Percentiles rank a stretch among this genome's conserved stretches.
These are phyloP conservation scores for Aspergillus steynii DNA, from an alignment of 495 filamentous ascomycete species.

Conservation along the genomic window DNA sequence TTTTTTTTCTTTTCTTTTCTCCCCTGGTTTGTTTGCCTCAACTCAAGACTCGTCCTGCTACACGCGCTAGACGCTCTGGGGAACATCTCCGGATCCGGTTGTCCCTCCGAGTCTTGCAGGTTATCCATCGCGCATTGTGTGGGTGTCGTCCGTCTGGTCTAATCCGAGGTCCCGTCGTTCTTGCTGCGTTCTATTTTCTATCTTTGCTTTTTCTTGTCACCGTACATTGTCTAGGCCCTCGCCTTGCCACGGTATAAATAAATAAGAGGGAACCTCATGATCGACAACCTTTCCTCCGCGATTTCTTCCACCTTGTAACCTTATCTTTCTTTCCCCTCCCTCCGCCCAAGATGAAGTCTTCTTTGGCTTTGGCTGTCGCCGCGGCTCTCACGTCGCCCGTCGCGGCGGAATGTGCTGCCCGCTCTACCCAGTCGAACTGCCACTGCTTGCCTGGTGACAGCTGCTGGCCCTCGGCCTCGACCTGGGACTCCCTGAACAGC, in stretches of 20 bases:
- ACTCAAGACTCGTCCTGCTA: neutral
- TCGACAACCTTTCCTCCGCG: neutral
- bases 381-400: slow-evolving; percentile 24
- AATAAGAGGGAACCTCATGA: neutral
- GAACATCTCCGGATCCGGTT: slow-evolving; percentile 15
- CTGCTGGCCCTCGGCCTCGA: slow-evolving; percentile 45
- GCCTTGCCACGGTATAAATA: neutral
- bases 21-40: neutral
- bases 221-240: neutral
- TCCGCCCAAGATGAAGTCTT: slow-evolving; percentile 29
- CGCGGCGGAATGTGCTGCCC: slow-evolving; percentile 8
- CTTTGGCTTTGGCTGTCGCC: slow-evolving; percentile 19
- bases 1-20: no score
- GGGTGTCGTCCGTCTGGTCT: neutral
- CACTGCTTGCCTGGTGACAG: slow-evolving; percentile 41
- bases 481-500: slow-evolving; percentile 47
- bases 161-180: neutral
- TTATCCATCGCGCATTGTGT: neutral
- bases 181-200: neutral
- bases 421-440: slow-evolving; percentile 19
- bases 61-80: slow-evolving; percentile 17
- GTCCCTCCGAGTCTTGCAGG: neutral
- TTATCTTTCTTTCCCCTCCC: slow-evolving; percentile 6
- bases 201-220: neutral
- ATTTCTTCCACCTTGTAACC: neutral